Evolutionary conservation across 2,329 filamentous ascomycete genomes (phyloP), one percentile per base, ranked within the genome.

Genomic region (Pestalotiopsis fici): DNA sequence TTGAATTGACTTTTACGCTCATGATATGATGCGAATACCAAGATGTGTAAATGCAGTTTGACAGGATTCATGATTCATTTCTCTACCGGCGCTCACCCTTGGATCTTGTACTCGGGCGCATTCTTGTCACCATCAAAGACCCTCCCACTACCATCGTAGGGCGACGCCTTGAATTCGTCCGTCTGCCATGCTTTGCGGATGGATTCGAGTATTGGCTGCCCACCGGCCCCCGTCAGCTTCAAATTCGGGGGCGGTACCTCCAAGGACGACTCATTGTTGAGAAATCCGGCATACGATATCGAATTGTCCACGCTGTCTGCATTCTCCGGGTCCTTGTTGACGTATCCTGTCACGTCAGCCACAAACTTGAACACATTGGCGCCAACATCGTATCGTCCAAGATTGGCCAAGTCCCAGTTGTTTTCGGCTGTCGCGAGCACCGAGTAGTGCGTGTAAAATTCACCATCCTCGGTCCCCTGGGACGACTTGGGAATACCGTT

Each of bases 381-480:
- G 23, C 74, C 77, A 13, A 78, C 75, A 18, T 79, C 75, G 60
- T 71, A 75, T 64, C 75, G 71, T 3, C 77, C 77, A 3, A 79
- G 69, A 54, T 76, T 74, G 80, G 84, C 81, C 81, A 93, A 83
- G 66, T 82, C 84, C 90, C 90, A 93, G 82, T 93, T 93, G 67
- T 89, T 87, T 69, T 88, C 81, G 13, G 91, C 84, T 12, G 90
- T 89, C 6, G 90, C 73, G 15, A 76, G 66, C 21, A 77, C 74
- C n/a, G 76, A 78, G 66, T 71, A 78, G 80, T 93, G 91, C 74
- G 90, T 90, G 81, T 93, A 93, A 77, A 88, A 95, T 71, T 83
- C 88, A 72, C 81, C 74, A 77, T 96, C 93, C 5, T 83, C 88
- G 28, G 91, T 93, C 65, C 91, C 91, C 60, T 87, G 79, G 0